Evolutionary conservation across 75 land plant genomes (phyloP), one percentile per base, ranked within the genome.

Genomic region (Isoetes taiwanensis): DNA sequence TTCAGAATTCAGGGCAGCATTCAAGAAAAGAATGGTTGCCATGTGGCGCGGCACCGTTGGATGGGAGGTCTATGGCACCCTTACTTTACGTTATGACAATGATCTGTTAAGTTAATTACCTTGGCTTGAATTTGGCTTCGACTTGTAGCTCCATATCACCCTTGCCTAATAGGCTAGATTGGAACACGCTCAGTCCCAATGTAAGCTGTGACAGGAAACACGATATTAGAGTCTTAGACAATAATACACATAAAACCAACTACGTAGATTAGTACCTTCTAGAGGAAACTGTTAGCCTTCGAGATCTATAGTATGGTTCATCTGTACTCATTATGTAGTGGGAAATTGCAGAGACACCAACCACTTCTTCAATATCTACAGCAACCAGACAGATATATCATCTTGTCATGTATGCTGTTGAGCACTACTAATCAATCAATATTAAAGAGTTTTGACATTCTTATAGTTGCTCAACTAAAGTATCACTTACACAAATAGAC

Each of bases 291-390:
- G 84, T 46, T 53, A 88, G 90, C 50, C 76, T 83, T 67, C 95
- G 90, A 68, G 75, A 65, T 43, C 80, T 75, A 56, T 84, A 79
- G 12, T 85, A 76, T 29, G 85, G 80, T 25, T 79, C 58, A 56
- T 84, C 72, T 30, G 71, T 78, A 39, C 84, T 76, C 85, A 81
- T 84, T 57, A 84, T 42, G 42, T 88, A 85, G 70, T 81, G 80
- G 10, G 95, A 85, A 43, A 88, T 64, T 39, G 90, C 90, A 21
- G 90, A 84, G 5, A 88, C 69, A 33, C 81, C 82, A 64, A 88
- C 73, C 55, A 84, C 90, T 62, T 88, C 90, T 35, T 84, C 77
- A 39, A 75, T 70, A 65, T 25, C 2, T 32, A 50, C 28, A n/a
- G n/a, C n/a, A n/a, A n/a, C n/a, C n/a, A n/a, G n/a, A n/a, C n/a